Evolutionary conservation across 2,329 filamentous ascomycete genomes (phyloP), one percentile per base, ranked within the genome.

Genomic region (Leptographium procerum): DNA sequence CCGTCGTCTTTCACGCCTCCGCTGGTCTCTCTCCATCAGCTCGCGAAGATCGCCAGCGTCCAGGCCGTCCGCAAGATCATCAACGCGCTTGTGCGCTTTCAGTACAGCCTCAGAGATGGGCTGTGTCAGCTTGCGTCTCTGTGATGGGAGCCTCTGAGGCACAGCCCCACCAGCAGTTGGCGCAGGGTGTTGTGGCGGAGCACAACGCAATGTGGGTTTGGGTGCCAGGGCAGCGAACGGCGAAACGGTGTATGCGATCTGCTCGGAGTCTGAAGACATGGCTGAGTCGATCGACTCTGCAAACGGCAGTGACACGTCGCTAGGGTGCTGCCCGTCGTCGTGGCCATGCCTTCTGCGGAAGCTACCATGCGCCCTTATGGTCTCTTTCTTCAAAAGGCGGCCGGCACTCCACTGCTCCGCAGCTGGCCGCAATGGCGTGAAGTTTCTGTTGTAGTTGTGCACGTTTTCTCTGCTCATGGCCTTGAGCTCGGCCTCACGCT

Each of bases 401-500:
- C 87, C 79, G 52, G 83, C 75, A 57, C 80, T 80, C 69, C 79
- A 81, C 34, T 77, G 75, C 61, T 85, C 80, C 53, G 80, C 78
- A 13, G 79, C 79, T 7, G 85, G 78, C 56, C 88, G 82, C 57
- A 84, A 74, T 7, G 88, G 84, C 64, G 86, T 80, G 61, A 80
- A 81, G 52, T 83, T 81, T 14, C 47, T 53, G 36, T 48, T 47
- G 33, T 24, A n/a, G 33, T 31, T 5, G 47, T n/a, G 26, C 47
- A 47, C 8, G 31, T 22, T 24, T 1, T 33, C 29, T 47, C 83
- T 82, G 67, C 83, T 88, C 87, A 96, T 89, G 57, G 89, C 85
- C 68, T 86, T 88, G 67, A 96, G 91, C 72, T 96, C 90, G 62
- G 89, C 89, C 71, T 96, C 91, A 59, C 92, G 82, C 60, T 87